phyloP scores from a whole-genome alignment of 140 eudicot genomes.

The Bidens hawaiensis region DNA sequence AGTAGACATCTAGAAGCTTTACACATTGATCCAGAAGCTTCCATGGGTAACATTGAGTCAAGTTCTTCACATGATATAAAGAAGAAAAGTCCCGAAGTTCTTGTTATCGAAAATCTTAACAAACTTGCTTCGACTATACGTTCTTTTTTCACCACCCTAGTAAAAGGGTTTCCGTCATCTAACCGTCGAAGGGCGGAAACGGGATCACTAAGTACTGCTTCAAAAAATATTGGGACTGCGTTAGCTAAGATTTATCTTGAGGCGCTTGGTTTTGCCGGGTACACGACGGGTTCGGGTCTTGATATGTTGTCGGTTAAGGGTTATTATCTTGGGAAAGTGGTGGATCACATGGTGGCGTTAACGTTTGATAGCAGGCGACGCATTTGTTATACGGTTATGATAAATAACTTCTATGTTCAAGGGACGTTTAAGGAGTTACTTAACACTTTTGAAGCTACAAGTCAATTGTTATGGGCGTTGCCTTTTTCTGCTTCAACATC shows the following conservation, averaged over 20 bases:
- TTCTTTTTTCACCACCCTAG: conserved; percentile 77
- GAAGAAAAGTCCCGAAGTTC: conserved; percentile 75
- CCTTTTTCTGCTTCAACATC: conserved; percentile 53
- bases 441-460: conserved; percentile 97
- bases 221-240: conserved; percentile 88
- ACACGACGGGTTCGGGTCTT: conserved; percentile 41
- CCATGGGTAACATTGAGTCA: conserved; percentile 44
- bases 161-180: conserved; percentile 80
- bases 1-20: conserved; percentile 83
- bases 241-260: conserved; percentile 82
- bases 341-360: conserved; percentile 77
- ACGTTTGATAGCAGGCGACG: conserved; percentile 82
- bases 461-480: conserved; percentile 88
- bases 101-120: conserved; percentile 62
- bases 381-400: conserved; percentile 67
- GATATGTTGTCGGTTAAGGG: conserved; percentile 76
- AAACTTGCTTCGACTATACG: conserved; percentile 85
- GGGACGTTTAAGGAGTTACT: conserved; percentile 95
- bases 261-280: conserved; percentile 76
- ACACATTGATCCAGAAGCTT: conserved; percentile 76
- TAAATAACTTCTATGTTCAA: conserved; percentile 89
- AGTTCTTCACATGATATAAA: conserved; percentile 50
- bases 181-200: conserved; percentile 92
- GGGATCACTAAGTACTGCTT: conserved; percentile 70
- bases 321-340: conserved; percentile 97